Percentiles rank a stretch among this genome's conserved stretches.
Evolutionary conservation across 805 yeast species (phyloP).

Genomic region (Tetrapisispora pingtungensis): DNA sequence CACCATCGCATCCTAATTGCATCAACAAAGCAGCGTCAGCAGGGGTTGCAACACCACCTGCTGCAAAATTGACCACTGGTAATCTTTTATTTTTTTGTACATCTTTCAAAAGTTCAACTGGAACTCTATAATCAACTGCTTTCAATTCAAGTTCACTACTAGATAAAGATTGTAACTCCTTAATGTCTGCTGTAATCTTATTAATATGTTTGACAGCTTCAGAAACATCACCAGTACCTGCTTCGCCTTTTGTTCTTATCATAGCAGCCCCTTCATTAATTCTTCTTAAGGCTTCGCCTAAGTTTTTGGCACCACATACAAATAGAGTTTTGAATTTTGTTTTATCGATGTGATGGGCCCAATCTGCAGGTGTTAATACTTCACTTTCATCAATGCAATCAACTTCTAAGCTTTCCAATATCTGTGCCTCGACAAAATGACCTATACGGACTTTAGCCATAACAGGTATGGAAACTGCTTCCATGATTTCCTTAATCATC

Average conservation of each 20-base stretch:
- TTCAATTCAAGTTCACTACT: slow-evolving; percentile 38
- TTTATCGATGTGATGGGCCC: slow-evolving; percentile 53
- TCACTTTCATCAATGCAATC: slow-evolving; percentile 82
- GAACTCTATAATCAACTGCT: slow-evolving; percentile 53
- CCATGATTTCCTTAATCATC: slow-evolving; percentile 67
- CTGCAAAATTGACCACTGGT: slow-evolving; percentile 80
- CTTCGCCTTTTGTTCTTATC: slow-evolving; percentile 83
- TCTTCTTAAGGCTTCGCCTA: slow-evolving; percentile 75
- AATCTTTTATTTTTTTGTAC: slow-evolving; percentile 42
- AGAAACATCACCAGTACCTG: slow-evolving; percentile 80
- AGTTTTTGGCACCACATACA: slow-evolving; percentile 74
- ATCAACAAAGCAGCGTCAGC: slow-evolving; percentile 79
- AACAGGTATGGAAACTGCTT: slow-evolving; percentile 53
- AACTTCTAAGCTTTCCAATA: slow-evolving; percentile 57
- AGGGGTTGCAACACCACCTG: slow-evolving; percentile 85
- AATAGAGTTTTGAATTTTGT: slow-evolving; percentile 57
- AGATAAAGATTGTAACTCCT: slow-evolving; percentile 22
- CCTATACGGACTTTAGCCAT: slow-evolving; percentile 86
- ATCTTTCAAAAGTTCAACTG: slow-evolving; percentile 41
- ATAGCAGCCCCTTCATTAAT: slow-evolving; percentile 77
- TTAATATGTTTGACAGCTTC: slow-evolving; percentile 73
- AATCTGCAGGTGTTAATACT: slow-evolving; percentile 76
- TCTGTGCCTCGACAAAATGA: slow-evolving; percentile 72
- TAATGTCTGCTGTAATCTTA: slow-evolving; percentile 46
- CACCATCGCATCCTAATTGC: slow-evolving; percentile 74